Evolutionary conservation across 2,329 filamentous ascomycete species (phyloP).

Genomic region (Clarireedia hainanense): DNA sequence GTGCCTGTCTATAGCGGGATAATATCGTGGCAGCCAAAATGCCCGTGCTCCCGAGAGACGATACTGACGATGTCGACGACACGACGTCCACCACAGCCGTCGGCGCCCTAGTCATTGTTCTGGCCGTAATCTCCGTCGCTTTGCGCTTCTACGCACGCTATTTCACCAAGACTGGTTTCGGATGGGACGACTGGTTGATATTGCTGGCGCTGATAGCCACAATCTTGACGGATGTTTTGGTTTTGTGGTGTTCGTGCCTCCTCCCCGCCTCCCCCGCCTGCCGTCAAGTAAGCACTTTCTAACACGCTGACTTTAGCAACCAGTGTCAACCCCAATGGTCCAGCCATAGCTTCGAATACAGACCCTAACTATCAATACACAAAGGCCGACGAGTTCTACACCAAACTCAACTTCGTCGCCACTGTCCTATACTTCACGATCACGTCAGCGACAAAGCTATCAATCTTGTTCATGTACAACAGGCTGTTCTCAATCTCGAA

Average conservation of each 20-base stretch:
- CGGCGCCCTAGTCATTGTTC: neutral
- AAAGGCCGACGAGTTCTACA: neutral
- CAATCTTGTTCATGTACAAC: neutral
- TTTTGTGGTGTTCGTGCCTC: neutral
- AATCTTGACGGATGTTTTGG: neutral
- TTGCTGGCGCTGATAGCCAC: slow-evolving; percentile 1
- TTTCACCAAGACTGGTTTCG: neutral
- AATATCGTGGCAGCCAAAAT: too few relatives aligned
- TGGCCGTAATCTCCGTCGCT: neutral
- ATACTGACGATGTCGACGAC: neutral
- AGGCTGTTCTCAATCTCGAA: neutral
- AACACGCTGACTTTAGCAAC: neutral
- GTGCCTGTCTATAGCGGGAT: too few relatives aligned
- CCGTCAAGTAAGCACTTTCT: neutral
- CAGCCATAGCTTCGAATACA: neutral
- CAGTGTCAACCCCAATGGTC: neutral
- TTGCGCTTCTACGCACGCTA: neutral
- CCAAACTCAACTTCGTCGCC: neutral
- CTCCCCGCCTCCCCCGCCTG: neutral
- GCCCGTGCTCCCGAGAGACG: neutral
- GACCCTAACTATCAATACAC: neutral
- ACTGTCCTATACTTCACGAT: neutral
- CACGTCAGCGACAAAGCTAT: neutral
- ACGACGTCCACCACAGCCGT: neutral
- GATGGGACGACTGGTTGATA: slow-evolving; percentile 2